Percentiles rank a stretch among this genome's conserved stretches.
Conservation (phyloP, 139 green algal species). For the Picochlorum sp. region DNA sequence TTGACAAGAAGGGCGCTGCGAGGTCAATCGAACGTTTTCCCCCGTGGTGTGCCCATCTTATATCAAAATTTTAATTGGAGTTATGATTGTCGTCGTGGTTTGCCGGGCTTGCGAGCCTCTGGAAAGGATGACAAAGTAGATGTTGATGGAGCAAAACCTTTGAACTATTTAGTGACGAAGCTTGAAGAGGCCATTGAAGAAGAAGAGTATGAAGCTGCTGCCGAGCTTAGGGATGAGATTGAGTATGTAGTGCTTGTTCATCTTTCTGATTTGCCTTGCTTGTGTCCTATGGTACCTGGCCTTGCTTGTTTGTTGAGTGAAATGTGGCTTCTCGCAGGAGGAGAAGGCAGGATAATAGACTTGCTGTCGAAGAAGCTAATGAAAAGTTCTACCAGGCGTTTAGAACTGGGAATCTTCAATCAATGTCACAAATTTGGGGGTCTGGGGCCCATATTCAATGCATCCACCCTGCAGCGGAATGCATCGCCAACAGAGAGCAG, state of each 20-base stretch:
- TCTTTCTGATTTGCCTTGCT: not conserved
- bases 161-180: slow-evolving; percentile 4
- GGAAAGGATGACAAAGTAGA: not conserved
- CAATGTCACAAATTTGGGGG: slow-evolving; percentile 63
- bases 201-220: slow-evolving; percentile 48
- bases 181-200: slow-evolving; percentile 33
- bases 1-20: too few relatives aligned
- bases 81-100: not conserved
- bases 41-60: too few relatives aligned
- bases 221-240: slow-evolving; percentile 39
- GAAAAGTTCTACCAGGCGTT: slow-evolving; percentile 70
- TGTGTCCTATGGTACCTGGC: not conserved
- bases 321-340: slow-evolving; percentile 7
- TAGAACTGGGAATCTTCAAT: slow-evolving; percentile 35
- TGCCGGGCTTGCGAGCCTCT: not conserved
- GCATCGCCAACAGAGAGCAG: slow-evolving; percentile 53
- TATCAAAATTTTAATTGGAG: too few relatives aligned
- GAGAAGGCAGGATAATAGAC: slow-evolving; percentile 27
- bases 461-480: slow-evolving; percentile 57
- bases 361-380: slow-evolving; percentile 74
- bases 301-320: not conserved
- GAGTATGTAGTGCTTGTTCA: slow-evolving; percentile 12
- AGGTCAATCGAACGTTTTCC: too few relatives aligned
- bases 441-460: slow-evolving; percentile 72
- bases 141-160: not conserved